phyloP scores from a whole-genome alignment of 2,329 filamentous ascomycete genomes.

The Trichoderma pleuroti region DNA sequence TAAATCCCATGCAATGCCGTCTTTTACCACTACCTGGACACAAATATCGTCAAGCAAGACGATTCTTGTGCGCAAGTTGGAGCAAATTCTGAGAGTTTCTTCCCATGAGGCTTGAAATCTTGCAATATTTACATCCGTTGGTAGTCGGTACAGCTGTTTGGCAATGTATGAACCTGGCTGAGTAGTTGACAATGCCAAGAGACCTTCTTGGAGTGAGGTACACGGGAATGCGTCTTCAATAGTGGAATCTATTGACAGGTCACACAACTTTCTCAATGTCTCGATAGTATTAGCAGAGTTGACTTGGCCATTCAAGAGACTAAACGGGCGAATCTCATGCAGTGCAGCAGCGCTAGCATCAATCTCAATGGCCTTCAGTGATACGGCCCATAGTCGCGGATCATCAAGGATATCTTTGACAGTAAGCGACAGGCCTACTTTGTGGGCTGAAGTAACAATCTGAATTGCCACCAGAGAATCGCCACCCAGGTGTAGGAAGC shows the following conservation, averaged over 20 bases:
- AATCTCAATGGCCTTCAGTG: neutral
- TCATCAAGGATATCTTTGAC: slow-evolving; percentile 22
- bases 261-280: neutral
- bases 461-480: slow-evolving; percentile 28
- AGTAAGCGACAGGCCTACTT: neutral
- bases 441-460: slow-evolving; percentile 12
- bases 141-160: slow-evolving; percentile 31
- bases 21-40: neutral
- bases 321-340: neutral
- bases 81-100: neutral
- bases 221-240: slow-evolving; percentile 32
- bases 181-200: slow-evolving; percentile 34
- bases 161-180: slow-evolving; percentile 23
- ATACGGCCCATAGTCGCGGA: slow-evolving; percentile 3
- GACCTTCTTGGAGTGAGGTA: slow-evolving; percentile 37
- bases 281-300: neutral
- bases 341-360: neutral
- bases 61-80: slow-evolving; percentile 13
- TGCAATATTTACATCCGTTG: slow-evolving; percentile 20
- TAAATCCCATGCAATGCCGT: neutral
- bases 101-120: slow-evolving; percentile 26
- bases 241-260: neutral
- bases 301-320: neutral
- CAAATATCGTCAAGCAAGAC: neutral
- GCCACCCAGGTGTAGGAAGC: slow-evolving; percentile 29